Evolutionary conservation across 805 yeast genomes (phyloP).

Genomic region (Ogataea pilisensis): DNA sequence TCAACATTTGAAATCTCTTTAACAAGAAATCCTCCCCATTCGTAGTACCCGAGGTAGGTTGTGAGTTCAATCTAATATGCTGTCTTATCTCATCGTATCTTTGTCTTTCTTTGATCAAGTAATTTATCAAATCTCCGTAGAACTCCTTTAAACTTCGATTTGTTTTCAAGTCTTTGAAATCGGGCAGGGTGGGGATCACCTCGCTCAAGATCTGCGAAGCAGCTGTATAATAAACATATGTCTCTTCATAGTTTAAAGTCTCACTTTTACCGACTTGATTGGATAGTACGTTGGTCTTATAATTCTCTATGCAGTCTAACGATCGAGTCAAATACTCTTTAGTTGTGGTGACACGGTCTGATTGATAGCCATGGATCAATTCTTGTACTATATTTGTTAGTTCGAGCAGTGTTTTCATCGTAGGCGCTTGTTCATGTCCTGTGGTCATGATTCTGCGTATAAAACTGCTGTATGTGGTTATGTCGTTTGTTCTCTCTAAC

Average conservation of each 20-base stretch:
- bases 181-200: conserved; percentile 22
- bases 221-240: conserved; percentile 24
- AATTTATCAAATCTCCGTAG: conserved; percentile 17
- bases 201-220: conserved; percentile 25
- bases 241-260: conserved; percentile 19
- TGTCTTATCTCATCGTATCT: conserved; percentile 13
- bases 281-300: conserved; percentile 11
- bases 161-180: conserved; percentile 6
- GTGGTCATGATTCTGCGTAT: conserved; percentile 8
- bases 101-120: conserved; percentile 14
- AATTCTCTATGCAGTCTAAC: conserved; percentile 25
- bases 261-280: conserved; percentile 1
- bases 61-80: conserved; percentile 6
- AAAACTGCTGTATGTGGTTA: background rate
- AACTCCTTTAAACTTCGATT: conserved; percentile 13
- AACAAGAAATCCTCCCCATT: conserved; percentile 10
- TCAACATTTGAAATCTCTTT: conserved; percentile 20
- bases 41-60: background rate
- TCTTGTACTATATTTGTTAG: conserved; percentile 15
- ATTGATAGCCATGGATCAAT: conserved; percentile 9
- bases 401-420: conserved; percentile 10
- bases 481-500: no score
- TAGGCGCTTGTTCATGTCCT: conserved; percentile 4
- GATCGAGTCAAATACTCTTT: conserved; percentile 22
- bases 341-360: conserved; percentile 6